Conservation (phyloP, 208 protist genomes). For the Leishmania aethiopica region DNA sequence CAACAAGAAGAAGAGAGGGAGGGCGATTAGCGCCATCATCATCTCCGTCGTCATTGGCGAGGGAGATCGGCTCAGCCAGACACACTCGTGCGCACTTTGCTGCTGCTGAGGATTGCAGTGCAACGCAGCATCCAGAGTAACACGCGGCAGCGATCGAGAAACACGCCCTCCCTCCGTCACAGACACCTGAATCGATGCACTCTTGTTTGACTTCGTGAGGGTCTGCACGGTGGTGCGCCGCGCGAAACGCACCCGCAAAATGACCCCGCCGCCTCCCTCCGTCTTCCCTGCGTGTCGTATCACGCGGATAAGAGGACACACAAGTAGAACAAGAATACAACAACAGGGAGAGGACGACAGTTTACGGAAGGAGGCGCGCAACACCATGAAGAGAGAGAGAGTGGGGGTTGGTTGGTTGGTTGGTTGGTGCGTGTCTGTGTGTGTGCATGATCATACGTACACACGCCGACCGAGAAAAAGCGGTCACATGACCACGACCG, state of each 20-base stretch:
- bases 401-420: background rate
- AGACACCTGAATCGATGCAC: background rate
- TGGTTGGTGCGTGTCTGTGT: background rate
- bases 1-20: background rate
- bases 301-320: background rate
- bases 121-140: slow-evolving; percentile 13
- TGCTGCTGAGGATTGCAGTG: background rate
- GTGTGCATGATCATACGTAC: background rate
- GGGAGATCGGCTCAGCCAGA: background rate
- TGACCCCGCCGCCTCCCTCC: background rate
- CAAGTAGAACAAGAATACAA: background rate
- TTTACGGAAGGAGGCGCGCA: background rate
- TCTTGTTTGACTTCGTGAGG: background rate
- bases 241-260: background rate
- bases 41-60: background rate
- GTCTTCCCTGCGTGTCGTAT: background rate
- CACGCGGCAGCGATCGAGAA: background rate
- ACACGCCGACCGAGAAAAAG: background rate
- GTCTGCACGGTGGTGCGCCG: background rate
- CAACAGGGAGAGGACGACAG: background rate
- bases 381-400: background rate
- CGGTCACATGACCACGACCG: background rate
- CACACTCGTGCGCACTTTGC: background rate
- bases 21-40: background rate
- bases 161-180: background rate